A percentile compares a stretch with the other conserved stretches of the same genome.
Evolutionary conservation across 2,329 filamentous ascomycete genomes (phyloP).

Genomic region (Diaporthe eres): DNA sequence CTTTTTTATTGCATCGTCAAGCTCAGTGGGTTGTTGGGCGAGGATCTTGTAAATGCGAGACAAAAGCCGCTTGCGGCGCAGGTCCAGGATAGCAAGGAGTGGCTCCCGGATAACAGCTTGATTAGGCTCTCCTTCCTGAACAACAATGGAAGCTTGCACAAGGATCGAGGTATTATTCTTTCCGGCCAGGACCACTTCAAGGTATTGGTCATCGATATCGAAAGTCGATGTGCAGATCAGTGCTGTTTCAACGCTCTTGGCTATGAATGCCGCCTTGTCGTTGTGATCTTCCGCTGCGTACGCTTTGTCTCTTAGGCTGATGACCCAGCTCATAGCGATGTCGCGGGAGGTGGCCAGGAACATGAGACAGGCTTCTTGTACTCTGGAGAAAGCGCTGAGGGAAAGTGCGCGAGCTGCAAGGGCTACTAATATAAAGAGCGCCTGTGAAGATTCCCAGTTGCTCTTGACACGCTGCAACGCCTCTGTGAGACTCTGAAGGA

Average conservation of each 20-base stretch:
- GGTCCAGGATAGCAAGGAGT: conserved; percentile 43
- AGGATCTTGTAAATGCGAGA: conserved; percentile 44
- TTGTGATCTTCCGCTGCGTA: conserved; percentile 45
- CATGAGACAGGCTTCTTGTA: conserved; percentile 42
- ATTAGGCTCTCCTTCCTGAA: conserved; percentile 13
- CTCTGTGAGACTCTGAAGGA: conserved; percentile 52
- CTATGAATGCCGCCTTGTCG: conserved; percentile 50
- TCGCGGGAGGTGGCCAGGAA: conserved; percentile 51
- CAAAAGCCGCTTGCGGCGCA: conserved; percentile 48
- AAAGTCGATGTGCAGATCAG: conserved; percentile 61
- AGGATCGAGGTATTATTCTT: conserved; percentile 50
- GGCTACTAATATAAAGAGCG: conserved; percentile 55
- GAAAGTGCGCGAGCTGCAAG: conserved; percentile 61
- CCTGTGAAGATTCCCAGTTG: conserved; percentile 66
- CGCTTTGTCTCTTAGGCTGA: conserved; percentile 49
- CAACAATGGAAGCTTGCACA: conserved; percentile 43
- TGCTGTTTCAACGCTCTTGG: conserved; percentile 55
- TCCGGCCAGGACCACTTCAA: conserved; percentile 48
- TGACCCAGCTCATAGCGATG: conserved; percentile 57
- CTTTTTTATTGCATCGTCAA: conserved; percentile 47
- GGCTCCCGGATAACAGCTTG: neutral
- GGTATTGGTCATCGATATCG: conserved; percentile 54
- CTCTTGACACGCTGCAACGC: conserved; percentile 54
- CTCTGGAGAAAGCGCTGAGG: conserved; percentile 46
- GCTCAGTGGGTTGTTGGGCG: neutral